phyloP scores from a whole-genome alignment of 2,329 filamentous ascomycete genomes.

The Podosphaera aphanis region DNA sequence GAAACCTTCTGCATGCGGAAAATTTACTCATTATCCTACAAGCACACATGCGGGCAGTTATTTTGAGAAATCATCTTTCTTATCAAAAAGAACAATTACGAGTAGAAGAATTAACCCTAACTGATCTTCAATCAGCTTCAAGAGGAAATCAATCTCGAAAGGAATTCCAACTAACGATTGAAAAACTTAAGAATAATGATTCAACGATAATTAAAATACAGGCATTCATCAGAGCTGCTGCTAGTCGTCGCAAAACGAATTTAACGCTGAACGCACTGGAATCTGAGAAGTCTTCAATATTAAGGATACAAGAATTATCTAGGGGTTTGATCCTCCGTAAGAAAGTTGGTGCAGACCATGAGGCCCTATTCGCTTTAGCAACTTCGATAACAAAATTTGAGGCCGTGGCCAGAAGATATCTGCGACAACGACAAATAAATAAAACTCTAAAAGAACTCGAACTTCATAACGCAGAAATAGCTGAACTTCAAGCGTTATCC shows the following conservation, averaged over 20 bases:
- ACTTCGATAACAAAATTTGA: conserved; percentile 39
- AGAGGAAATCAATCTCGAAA: conserved; percentile 25
- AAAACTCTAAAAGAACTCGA: conserved; percentile 46
- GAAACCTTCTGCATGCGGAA: conserved; percentile 27
- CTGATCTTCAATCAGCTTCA: conserved; percentile 20
- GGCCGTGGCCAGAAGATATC: conserved; percentile 38
- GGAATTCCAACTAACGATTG: conserved; percentile 21
- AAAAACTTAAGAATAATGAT: conserved; percentile 29
- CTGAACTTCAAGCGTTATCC: conserved; percentile 48
- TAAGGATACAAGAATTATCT: conserved; percentile 32
- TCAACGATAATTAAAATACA: conserved; percentile 14
- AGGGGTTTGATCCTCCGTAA: conserved; percentile 37
- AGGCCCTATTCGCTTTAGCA: conserved; percentile 33
- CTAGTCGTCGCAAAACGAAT: conserved; percentile 27
- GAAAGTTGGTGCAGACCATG: conserved; percentile 24
- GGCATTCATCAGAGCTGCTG: conserved; percentile 24
- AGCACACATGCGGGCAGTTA: conserved; percentile 38
- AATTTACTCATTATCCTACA: conserved; percentile 33
- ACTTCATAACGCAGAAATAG: conserved; percentile 41
- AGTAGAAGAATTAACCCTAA: conserved; percentile 26
- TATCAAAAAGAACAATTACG: conserved; percentile 27
- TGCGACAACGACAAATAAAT: conserved; percentile 35
- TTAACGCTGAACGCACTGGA: conserved; percentile 25
- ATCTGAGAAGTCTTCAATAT: conserved; percentile 22
- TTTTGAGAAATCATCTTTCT: conserved; percentile 30